Conservation (phyloP, 2,329 filamentous ascomycete species). For the Moelleriella libera region DNA sequence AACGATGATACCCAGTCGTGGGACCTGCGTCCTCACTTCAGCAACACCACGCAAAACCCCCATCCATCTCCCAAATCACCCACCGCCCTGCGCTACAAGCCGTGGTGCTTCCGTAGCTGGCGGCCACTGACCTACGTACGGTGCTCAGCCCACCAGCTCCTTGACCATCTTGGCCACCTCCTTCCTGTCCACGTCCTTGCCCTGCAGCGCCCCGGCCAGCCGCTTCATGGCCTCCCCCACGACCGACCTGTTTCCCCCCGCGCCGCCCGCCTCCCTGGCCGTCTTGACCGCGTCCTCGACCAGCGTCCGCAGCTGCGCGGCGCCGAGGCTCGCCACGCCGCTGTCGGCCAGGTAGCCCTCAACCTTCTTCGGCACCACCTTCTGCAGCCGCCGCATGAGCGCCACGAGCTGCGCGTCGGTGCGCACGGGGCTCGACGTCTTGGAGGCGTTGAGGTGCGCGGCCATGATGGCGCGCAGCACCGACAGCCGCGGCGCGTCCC, state of each 20-base stretch:
- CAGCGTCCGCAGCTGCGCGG: conserved; percentile 41
- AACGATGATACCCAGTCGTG: too few species aligned
- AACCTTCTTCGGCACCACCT: conserved; percentile 47
- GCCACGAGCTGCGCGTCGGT: conserved; percentile 57
- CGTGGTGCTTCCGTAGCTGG: not conserved
- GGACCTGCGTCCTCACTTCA: too few species aligned
- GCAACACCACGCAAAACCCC: too few species aligned
- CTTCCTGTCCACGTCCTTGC: conserved; percentile 49
- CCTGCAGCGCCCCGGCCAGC: conserved; percentile 40
- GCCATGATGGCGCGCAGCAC: conserved; percentile 57
- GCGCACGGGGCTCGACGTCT: conserved; percentile 54
- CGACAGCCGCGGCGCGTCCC: conserved; percentile 48
- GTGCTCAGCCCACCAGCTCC: conserved; percentile 18
- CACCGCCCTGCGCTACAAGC: not conserved
- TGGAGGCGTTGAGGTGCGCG: conserved; percentile 61
- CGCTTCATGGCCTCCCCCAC: conserved; percentile 51
- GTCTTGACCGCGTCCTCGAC: conserved; percentile 37
- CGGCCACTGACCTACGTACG: not conserved
- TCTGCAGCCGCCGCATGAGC: conserved; percentile 51
- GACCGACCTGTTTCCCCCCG: conserved; percentile 22
- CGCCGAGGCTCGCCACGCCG: conserved; percentile 41
- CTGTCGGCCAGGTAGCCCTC: conserved; percentile 46
- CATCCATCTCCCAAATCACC: too few species aligned
- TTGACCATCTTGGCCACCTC: conserved; percentile 49
- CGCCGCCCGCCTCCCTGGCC: conserved; percentile 29